A percentile compares a stretch with the other conserved stretches of the same genome.
These are phyloP conservation scores for Tulasnella sp. DNA, from an alignment of 768 basidiomycete genomes.

Conservation along the genomic window DNA sequence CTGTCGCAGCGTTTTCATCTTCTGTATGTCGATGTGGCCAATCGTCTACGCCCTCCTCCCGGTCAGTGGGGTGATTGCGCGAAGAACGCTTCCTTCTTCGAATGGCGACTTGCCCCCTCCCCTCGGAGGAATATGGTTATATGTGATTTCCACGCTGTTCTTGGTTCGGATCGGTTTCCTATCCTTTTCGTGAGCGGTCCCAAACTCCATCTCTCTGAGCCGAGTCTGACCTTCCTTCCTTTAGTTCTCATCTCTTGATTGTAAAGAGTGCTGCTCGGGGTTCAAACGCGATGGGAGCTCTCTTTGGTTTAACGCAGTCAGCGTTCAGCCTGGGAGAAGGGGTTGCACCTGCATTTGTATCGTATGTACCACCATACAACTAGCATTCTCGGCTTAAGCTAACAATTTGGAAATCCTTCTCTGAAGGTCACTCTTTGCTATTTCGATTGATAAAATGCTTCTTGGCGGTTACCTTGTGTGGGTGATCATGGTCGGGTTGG, in stretches of 20 bases:
- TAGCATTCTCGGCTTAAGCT: background rate
- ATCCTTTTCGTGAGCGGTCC: conserved; percentile 24
- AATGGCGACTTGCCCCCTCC: background rate
- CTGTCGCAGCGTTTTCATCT: conserved; percentile 33
- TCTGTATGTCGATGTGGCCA: conserved; percentile 38
- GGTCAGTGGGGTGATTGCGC: conserved; percentile 35
- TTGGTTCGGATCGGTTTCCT: conserved; percentile 15
- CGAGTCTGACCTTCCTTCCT: background rate
- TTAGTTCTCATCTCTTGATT: conserved; percentile 1
- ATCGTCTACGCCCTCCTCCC: conserved; percentile 36
- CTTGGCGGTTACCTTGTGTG: conserved; percentile 14
- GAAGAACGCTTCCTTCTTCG: background rate
- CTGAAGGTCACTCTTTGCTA: background rate
- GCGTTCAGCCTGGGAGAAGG: conserved; percentile 16
- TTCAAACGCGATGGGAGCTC: background rate
- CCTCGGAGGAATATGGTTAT: conserved; percentile 31
- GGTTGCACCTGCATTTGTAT: conserved; percentile 20
- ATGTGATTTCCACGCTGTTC: conserved; percentile 20
- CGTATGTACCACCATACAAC: background rate
- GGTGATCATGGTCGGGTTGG: conserved; percentile 28
- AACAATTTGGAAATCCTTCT: background rate
- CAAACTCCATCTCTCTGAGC: background rate
- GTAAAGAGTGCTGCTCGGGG: background rate
- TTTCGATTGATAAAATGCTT: conserved; percentile 26
- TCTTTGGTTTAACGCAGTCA: conserved; percentile 28